Evolutionary conservation across 352 stramenopile genomes (phyloP).

Genomic region (Pythium dissimile): DNA sequence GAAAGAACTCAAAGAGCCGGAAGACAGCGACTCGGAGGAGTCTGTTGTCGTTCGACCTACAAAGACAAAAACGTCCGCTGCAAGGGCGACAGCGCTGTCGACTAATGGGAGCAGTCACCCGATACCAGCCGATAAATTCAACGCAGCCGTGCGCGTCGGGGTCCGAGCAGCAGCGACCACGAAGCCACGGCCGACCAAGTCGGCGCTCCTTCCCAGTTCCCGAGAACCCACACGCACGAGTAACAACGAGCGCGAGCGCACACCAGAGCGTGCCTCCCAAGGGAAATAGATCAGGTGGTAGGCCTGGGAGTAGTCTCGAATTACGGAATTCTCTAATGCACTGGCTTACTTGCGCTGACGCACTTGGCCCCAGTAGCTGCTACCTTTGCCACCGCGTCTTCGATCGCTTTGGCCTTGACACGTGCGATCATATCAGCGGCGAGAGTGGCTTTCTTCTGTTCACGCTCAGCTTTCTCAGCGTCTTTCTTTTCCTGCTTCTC

Average conservation of each 20-base stretch:
- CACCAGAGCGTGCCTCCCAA: constrained; percentile 10
- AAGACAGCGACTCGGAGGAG: constrained; percentile 8
- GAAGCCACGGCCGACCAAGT: background rate
- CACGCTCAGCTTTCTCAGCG: constrained; percentile 32
- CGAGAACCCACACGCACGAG: background rate
- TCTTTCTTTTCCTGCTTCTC: constrained; percentile 57
- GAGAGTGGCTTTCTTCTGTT: constrained; percentile 20
- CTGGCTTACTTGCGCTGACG: background rate
- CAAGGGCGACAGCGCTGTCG: background rate
- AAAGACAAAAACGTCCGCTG: background rate
- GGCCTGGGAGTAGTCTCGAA: no score
- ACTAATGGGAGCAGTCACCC: no score
- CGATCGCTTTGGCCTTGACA: constrained; percentile 18
- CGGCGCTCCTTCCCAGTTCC: background rate
- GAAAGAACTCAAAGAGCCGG: constrained; percentile 9
- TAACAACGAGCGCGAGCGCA: constrained; percentile 17
- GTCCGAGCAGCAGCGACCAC: background rate
- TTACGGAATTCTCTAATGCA: background rate
- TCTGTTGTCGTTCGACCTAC: background rate
- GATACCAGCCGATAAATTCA: no score
- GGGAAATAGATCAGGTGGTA: no score
- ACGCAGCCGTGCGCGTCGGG: no score
- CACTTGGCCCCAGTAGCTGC: background rate
- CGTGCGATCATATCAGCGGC: constrained; percentile 13
- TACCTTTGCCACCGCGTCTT: background rate